Conservation (phyloP, 345 rosid species). For the Hypericum androsaemum region DNA sequence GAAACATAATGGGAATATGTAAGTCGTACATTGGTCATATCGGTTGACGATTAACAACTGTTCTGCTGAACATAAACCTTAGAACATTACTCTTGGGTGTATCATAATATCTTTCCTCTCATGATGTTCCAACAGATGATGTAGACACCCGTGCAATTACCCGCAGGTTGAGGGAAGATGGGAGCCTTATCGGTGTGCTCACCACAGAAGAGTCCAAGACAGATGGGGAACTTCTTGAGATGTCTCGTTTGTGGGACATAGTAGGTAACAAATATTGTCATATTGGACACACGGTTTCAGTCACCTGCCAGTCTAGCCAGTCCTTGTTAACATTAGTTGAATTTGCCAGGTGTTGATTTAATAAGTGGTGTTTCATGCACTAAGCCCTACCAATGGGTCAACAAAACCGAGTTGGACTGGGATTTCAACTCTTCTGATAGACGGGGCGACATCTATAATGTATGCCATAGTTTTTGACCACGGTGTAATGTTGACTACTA, state of each 20-base stretch:
- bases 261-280: constrained; percentile 38
- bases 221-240: constrained; percentile 66
- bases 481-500: background rate
- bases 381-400: constrained; percentile 74
- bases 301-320: background rate
- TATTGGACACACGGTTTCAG: background rate
- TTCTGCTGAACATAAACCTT: too few relatives aligned
- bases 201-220: constrained; percentile 74
- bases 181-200: constrained; percentile 90
- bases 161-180: constrained; percentile 83
- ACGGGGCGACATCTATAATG: constrained; percentile 36
- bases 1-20: constrained; percentile 93
- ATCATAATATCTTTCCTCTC: too few relatives aligned
- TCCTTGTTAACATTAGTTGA: constrained; percentile 9
- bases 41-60: too few relatives aligned
- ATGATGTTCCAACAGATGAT: constrained; percentile 44
- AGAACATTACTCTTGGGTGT: too few relatives aligned
- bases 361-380: constrained; percentile 74
- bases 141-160: constrained; percentile 96
- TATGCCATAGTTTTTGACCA: constrained; percentile 15
- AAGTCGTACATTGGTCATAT: constrained; percentile 13
- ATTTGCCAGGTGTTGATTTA: constrained; percentile 64
- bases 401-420: constrained; percentile 65
- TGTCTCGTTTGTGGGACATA: constrained; percentile 88
- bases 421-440: constrained; percentile 48